phyloP scores from a whole-genome alignment of 768 basidiomycete genomes.

The Scleroderma bovista region DNA sequence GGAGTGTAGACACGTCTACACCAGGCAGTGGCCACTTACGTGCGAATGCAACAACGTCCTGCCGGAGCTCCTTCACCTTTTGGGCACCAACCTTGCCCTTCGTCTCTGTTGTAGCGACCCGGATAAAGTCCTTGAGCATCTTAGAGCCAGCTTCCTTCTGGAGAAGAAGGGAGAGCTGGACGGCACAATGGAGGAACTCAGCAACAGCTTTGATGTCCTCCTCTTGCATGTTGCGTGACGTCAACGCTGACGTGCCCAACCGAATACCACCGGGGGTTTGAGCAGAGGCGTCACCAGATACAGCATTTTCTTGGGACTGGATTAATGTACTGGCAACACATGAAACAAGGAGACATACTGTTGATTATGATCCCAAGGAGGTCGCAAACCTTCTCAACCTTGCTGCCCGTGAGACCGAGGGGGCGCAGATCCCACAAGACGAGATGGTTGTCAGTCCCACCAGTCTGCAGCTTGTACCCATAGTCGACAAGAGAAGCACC shows the following conservation, averaged over 20 bases:
- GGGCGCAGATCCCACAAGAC: constrained; percentile 98
- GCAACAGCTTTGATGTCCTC: constrained; percentile 84
- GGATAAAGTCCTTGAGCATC: constrained; percentile 93
- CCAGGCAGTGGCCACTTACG: constrained; percentile 91
- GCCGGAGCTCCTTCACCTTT: constrained; percentile 66
- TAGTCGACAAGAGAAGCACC: constrained; percentile 63
- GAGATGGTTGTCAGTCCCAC: constrained; percentile 95
- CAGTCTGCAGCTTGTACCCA: constrained; percentile 96
- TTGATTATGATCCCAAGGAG: constrained; percentile 95
- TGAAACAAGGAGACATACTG: constrained; percentile 45
- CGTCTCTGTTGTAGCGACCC: constrained; percentile 61
- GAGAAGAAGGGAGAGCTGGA: constrained; percentile 82
- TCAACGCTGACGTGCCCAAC: constrained; percentile 89
- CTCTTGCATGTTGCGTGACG: constrained; percentile 91
- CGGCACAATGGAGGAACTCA: constrained; percentile 87
- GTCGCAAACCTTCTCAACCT: constrained; percentile 98
- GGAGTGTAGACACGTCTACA: constrained; percentile 46
- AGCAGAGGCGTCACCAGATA: constrained; percentile 93
- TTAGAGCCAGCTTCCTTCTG: constrained; percentile 96
- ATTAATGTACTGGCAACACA: not conserved
- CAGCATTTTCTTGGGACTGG: constrained; percentile 73
- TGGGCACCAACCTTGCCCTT: constrained; percentile 68
- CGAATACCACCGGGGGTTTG: constrained; percentile 97
- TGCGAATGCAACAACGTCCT: constrained; percentile 81
- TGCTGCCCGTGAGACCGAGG: constrained; percentile 92